Base-by-base conservation (phyloP, 306 rosid genomes). In the Dryas drummondii region DNA sequence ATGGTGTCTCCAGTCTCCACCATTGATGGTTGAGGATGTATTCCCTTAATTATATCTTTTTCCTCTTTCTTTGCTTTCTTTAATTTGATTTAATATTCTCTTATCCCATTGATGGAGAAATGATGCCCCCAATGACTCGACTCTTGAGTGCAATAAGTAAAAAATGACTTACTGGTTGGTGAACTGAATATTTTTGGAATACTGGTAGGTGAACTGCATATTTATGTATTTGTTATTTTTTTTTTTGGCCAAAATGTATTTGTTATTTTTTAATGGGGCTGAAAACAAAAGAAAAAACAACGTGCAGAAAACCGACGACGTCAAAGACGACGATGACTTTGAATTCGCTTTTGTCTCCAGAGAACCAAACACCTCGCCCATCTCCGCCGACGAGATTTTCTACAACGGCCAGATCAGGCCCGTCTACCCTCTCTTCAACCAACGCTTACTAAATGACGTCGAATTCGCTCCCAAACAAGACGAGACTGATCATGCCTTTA, bases 301-400 rank as follows among this genome's bases (percentile, higher is more conserved):
- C n/a, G n/a, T n/a, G n/a, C n/a, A n/a, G n/a, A n/a, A n/a, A n/a
- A n/a, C n/a, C n/a, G 51, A 10, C 16, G 13, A 5, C 16, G 72
- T 26, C 46, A 49, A 53, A 0, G 54, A 0, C 0, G 83, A 55
- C 4, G 87, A 83, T 0, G 96, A 90, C 26, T 90, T 88, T 46
- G 96, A 96, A 50, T 96, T 96, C 66, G 74, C 91, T 12, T 76
- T 82, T 16, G 80, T 86, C 12, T 64, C 80, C 71, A 74, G 73
- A 26, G 88, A 84, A 15, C 37, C 84, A 0, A 69, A 67, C 17
- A 75, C 89, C 44, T 85, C 84, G 1, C 84, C 88, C 5, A 88
- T 88, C 2, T 83, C 98, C 1, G 98, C 98, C 9, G 93, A 86
- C 55, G 99, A 94, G 79, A 84, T 94, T 76, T 94, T 94, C 84